These are phyloP conservation scores for Yamadazyma membranifaciens DNA, from an alignment of 1,139 yeast genomes.

Conservation along the genomic window DNA sequence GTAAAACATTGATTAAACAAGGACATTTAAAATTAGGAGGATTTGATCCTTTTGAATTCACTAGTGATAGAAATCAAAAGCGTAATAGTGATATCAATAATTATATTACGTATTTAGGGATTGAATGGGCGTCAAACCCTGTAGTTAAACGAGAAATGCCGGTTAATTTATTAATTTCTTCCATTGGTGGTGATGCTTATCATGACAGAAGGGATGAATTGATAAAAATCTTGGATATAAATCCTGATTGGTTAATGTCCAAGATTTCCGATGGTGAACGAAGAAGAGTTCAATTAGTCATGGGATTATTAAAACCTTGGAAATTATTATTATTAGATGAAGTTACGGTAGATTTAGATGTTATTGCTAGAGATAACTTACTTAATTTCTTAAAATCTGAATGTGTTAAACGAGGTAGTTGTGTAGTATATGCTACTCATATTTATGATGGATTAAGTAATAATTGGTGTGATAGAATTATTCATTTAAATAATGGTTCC, in stretches of 20 bases:
- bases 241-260: slow-evolving; percentile 89
- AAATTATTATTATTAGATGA: slow-evolving; percentile 80
- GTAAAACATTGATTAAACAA: slow-evolving; percentile 77
- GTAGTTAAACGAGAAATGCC: slow-evolving; percentile 89
- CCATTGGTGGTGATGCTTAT: slow-evolving; percentile 78
- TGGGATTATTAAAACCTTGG: slow-evolving; percentile 95
- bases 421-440: slow-evolving; percentile 90
- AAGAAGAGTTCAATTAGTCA: slow-evolving; percentile 85
- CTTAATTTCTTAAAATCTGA: slow-evolving; percentile 69
- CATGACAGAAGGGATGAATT: slow-evolving; percentile 75
- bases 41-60: slow-evolving; percentile 79
- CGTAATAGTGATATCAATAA: slow-evolving; percentile 46
- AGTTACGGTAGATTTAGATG: slow-evolving; percentile 95
- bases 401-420: slow-evolving; percentile 62
- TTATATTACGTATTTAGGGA: slow-evolving; percentile 76
- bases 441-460: slow-evolving; percentile 88
- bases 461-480: slow-evolving; percentile 80
- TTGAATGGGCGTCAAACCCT: slow-evolving; percentile 96
- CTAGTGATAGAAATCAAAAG: slow-evolving; percentile 37
- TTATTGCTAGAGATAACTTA: slow-evolving; percentile 76
- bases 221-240: slow-evolving; percentile 76
- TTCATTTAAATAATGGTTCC: slow-evolving; percentile 75
- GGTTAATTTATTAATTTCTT: slow-evolving; percentile 70
- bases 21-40: slow-evolving; percentile 76
- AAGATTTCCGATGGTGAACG: slow-evolving; percentile 92